Percentiles rank a stretch among this genome's conserved stretches.
Evolutionary conservation across 1,284 basidiomycete genomes (phyloP).

Genomic region (Ustilago nuda): DNA sequence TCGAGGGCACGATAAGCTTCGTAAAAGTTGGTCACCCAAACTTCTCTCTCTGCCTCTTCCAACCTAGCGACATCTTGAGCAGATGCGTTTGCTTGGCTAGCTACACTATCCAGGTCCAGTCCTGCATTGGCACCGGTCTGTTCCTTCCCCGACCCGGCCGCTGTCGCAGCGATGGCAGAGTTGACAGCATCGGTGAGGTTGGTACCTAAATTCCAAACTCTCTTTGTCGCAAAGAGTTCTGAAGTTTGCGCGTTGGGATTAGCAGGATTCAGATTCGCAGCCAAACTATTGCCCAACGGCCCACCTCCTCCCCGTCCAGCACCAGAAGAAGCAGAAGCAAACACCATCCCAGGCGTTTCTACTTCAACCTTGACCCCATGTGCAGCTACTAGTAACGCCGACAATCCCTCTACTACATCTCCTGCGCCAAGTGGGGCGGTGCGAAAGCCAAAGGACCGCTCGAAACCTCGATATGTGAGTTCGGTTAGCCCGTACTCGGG

Average conservation of each 20-base stretch:
- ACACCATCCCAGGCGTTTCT: constrained; percentile 69
- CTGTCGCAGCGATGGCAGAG: constrained; percentile 10
- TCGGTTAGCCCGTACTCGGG: constrained; percentile 98
- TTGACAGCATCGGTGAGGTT: constrained; percentile 22
- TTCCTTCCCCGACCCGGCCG: neutral
- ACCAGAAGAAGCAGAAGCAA: constrained; percentile 25
- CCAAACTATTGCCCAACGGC: constrained; percentile 29
- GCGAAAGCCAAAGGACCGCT: constrained; percentile 88
- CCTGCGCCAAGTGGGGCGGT: constrained; percentile 87
- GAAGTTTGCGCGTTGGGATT: constrained; percentile 25
- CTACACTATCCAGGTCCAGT: constrained; percentile 79
- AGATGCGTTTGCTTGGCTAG: neutral
- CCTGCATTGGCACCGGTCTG: constrained; percentile 76
- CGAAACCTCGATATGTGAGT: constrained; percentile 91
- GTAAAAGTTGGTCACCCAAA: constrained; percentile 58
- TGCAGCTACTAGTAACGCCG: constrained; percentile 89
- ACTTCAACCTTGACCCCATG: constrained; percentile 89
- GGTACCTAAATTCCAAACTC: constrained; percentile 52
- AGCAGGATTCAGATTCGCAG: constrained; percentile 27
- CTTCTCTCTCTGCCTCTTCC: constrained; percentile 29
- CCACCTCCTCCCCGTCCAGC: neutral
- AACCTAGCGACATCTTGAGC: constrained; percentile 11
- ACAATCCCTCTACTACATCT: constrained; percentile 90
- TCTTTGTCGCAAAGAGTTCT: constrained; percentile 56
- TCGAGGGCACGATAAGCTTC: constrained; percentile 63